A percentile compares a stretch with the other conserved stretches of the same genome.
Conservation (phyloP, 2,329 filamentous ascomycete genomes). For the Claviceps maximensis region DNA sequence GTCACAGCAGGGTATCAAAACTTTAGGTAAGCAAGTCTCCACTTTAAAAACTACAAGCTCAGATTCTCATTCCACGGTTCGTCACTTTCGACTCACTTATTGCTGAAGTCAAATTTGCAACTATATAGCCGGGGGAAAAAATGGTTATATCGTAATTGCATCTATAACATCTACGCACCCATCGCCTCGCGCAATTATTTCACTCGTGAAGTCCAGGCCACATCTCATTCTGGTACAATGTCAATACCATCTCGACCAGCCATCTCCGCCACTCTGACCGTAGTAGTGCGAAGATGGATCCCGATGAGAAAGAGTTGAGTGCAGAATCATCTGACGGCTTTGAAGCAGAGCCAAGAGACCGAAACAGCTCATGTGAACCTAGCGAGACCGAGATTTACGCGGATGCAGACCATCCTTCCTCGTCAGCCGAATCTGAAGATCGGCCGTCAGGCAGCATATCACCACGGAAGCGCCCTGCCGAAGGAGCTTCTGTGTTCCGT, state of each 20-base stretch:
- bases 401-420: neutral
- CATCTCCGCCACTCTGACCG: slow-evolving; percentile 6
- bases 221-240: slow-evolving; percentile 15
- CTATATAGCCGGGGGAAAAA: neutral
- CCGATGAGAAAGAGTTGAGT: slow-evolving; percentile 9
- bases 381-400: slow-evolving; percentile 3
- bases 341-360: neutral
- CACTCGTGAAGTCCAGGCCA: neutral
- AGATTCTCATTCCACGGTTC: neutral
- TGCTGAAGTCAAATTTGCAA: neutral
- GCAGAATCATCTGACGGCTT: neutral
- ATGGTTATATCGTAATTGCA: neutral
- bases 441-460: slow-evolving; percentile 7
- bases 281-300: slow-evolving; percentile 17
- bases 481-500: slow-evolving; percentile 11
- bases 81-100: neutral
- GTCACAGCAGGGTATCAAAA: neutral
- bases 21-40: slow-evolving; percentile 1
- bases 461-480: slow-evolving; percentile 18
- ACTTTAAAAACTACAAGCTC: neutral
- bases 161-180: neutral
- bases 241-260: slow-evolving; percentile 11
- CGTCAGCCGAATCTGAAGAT: neutral
- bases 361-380: neutral
- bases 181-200: neutral